These are phyloP conservation scores for Austropuccinia psidii DNA, from an alignment of 1,284 basidiomycete species.

Conservation along the genomic window DNA sequence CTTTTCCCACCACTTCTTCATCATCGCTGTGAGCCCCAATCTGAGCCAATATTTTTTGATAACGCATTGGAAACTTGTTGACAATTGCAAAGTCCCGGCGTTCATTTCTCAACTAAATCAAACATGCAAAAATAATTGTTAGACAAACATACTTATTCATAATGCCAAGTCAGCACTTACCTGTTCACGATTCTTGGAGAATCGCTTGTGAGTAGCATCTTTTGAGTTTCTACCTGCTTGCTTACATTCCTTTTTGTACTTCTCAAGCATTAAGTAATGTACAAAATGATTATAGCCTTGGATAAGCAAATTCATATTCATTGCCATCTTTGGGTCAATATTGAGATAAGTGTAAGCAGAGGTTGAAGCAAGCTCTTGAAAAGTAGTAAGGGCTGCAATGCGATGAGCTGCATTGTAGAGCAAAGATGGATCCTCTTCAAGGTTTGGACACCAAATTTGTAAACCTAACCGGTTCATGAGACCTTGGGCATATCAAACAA, in stretches of 20 bases:
- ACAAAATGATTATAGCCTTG: conserved; percentile 17
- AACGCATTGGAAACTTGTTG: conserved; percentile 25
- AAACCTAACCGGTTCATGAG: background rate
- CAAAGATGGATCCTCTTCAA: background rate
- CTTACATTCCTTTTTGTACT: background rate
- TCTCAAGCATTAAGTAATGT: background rate
- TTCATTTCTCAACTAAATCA: background rate
- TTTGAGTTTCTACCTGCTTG: background rate
- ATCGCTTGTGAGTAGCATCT: background rate
- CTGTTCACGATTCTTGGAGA: background rate
- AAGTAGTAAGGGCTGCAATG: conserved; percentile 1
- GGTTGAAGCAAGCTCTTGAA: background rate
- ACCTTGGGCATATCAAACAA: conserved; percentile 7
- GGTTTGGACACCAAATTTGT: conserved; percentile 1
- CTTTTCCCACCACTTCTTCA: background rate
- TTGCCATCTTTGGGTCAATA: background rate
- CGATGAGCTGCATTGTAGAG: background rate
- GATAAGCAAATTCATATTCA: background rate
- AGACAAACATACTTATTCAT: too few species aligned
- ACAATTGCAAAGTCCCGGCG: background rate
- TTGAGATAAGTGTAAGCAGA: background rate
- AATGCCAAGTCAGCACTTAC: too few species aligned
- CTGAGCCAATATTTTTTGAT: background rate
- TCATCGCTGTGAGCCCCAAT: conserved; percentile 31
- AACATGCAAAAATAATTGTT: background rate